Conservation (phyloP, 805 yeast species). For the Candida xyloterini region DNA sequence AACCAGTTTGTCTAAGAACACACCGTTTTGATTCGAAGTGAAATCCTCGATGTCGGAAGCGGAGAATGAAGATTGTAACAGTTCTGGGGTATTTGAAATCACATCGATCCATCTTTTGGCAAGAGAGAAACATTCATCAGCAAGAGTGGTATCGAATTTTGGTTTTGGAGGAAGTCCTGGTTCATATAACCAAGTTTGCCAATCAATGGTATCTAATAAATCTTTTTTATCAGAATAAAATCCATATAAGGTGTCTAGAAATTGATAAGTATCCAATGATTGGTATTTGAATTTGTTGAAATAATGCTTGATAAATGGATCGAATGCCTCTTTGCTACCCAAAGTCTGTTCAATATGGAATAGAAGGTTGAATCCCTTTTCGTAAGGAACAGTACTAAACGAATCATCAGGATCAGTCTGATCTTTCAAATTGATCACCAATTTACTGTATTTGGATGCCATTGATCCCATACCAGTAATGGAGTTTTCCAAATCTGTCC, state of each 20-base stretch:
- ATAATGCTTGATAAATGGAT: conserved; percentile 76
- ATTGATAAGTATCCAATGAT: conserved; percentile 80
- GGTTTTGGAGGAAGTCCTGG: conserved; percentile 93
- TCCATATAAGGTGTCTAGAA: conserved; percentile 70
- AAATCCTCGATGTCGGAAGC: conserved; percentile 52
- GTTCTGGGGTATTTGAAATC: conserved; percentile 29
- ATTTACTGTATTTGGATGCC: conserved; percentile 50
- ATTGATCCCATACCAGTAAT: conserved; percentile 60
- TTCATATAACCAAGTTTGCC: conserved; percentile 78
- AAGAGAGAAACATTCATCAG: conserved; percentile 64
- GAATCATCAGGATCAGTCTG: conserved; percentile 85
- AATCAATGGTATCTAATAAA: conserved; percentile 68
- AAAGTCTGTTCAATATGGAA: conserved; percentile 68
- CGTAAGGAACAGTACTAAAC: conserved; percentile 85
- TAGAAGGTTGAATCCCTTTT: conserved; percentile 80
- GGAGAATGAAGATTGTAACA: conserved; percentile 37
- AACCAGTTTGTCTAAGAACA: conserved; percentile 69
- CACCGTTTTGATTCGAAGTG: conserved; percentile 73
- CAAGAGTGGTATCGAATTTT: conserved; percentile 72
- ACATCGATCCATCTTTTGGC: conserved; percentile 62
- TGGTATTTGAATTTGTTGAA: conserved; percentile 64
- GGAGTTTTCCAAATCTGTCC: conserved; percentile 74
- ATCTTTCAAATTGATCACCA: conserved; percentile 70
- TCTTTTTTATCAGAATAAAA: conserved; percentile 45
- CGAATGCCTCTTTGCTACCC: conserved; percentile 73